Base-by-base conservation (phyloP, 177 flowering plant genomes). In the Tripterygium wilfordii region DNA sequence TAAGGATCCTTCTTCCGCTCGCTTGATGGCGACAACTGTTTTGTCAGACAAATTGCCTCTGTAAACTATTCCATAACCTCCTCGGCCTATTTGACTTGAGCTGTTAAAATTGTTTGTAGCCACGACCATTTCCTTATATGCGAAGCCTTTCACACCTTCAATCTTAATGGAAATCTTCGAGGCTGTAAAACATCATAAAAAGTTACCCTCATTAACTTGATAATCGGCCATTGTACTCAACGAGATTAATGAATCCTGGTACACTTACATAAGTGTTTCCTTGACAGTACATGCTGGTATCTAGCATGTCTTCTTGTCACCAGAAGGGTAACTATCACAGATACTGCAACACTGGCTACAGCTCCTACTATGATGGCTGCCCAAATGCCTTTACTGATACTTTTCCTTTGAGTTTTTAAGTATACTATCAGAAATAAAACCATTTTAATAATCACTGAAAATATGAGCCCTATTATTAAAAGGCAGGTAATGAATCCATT, bases 21-120 rank as follows among this genome's bases (percentile, higher is more conserved):
- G 89, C 55, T 89, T 89, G 48, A 89, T 75, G 40, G 97, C 95
- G 27, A 89, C 90, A 41, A 70, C 50, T n/a, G 76, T 62, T 19
- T 70, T 68, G 49, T 85, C 82, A 50, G 77, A 59, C 27, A 90
- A 58, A 59, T 67, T 61, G 20, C 97, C 96, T 77, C 52, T 80
- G 28, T 80, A 85, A 26, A 90, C 97, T 63, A 75, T 87, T 18
- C 97, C 97, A 68, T 90, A 90, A 20, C 97, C 97, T 54, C 97
- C 97, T 71, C 64, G 80, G 42, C 72, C 76, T 30, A 71, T 65
- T 62, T 60, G 49, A 40, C 40, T 37, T 24, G 66, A 58, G 43
- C 23, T 24, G 37, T 54, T 25, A 26, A 71, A 71, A 41, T 67
- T 58, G 39, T 55, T 37, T 0, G 76, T 67, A 39, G 72, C 69